These are phyloP conservation scores for Bipolaris oryzae DNA, from an alignment of 2,329 filamentous ascomycete species.

Conservation along the genomic window DNA sequence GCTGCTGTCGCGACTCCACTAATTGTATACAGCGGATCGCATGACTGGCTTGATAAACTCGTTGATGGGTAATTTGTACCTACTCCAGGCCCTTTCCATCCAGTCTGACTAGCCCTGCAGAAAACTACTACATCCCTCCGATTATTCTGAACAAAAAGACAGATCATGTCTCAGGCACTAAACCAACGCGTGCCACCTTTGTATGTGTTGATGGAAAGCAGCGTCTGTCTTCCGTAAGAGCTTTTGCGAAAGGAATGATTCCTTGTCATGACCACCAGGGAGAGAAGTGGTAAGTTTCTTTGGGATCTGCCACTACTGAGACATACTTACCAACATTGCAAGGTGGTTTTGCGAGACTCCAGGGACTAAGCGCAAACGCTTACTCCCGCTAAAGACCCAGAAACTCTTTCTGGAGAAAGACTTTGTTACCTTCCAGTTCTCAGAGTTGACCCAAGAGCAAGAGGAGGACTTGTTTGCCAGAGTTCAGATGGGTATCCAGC, in stretches of 20 bases:
- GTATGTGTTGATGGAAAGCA: slow-evolving; percentile 51
- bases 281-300: slow-evolving; percentile 50
- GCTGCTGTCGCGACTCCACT: neutral
- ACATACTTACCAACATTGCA: slow-evolving; percentile 9
- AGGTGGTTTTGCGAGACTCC: slow-evolving; percentile 35
- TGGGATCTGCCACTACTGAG: neutral
- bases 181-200: slow-evolving; percentile 20
- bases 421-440: slow-evolving; percentile 54
- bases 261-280: slow-evolving; percentile 51
- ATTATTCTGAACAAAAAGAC: slow-evolving; percentile 54
- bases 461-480: slow-evolving; percentile 58
- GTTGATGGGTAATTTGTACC: slow-evolving; percentile 36
- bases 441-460: slow-evolving; percentile 47
- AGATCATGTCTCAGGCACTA: slow-evolving; percentile 13
- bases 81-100: neutral
- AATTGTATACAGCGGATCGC: slow-evolving; percentile 28
- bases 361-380: slow-evolving; percentile 24
- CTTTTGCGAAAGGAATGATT: slow-evolving; percentile 54
- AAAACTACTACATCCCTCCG: slow-evolving; percentile 54
- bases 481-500: slow-evolving; percentile 55
- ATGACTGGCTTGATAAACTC: slow-evolving; percentile 46
- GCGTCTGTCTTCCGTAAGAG: slow-evolving; percentile 53
- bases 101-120: slow-evolving; percentile 13
- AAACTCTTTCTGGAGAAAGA: slow-evolving; percentile 49
- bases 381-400: slow-evolving; percentile 47